These are phyloP conservation scores for Taphrina communis DNA, from an alignment of 1,139 yeast genomes.

Conservation along the genomic window DNA sequence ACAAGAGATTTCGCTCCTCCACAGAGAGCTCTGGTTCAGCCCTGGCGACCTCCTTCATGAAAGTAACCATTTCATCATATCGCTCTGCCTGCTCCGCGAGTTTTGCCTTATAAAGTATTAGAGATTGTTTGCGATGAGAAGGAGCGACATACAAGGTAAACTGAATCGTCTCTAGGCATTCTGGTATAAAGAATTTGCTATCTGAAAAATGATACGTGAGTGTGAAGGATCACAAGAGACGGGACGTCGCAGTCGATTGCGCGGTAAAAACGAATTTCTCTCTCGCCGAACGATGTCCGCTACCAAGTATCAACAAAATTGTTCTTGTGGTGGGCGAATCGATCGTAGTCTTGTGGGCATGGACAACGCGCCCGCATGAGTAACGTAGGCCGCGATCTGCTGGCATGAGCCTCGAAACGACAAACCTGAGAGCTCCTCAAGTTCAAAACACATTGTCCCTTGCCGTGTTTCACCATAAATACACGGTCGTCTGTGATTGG, in stretches of 20 bases:
- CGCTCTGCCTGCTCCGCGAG: constrained; percentile 99
- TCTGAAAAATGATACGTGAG: no score
- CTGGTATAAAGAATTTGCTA: neutral
- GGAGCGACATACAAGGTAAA: constrained; percentile 12
- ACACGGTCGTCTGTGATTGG: neutral
- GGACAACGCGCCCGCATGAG: constrained; percentile 4
- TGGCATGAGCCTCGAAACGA: constrained; percentile 2
- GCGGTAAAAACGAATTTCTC: no score
- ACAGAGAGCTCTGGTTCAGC: constrained; percentile 95
- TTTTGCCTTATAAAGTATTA: constrained; percentile 62
- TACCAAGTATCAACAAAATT: neutral
- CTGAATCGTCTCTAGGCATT: constrained; percentile 29
- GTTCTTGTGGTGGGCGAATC: neutral
- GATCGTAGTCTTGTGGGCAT: neutral
- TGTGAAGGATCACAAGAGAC: no score
- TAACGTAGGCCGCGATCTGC: constrained; percentile 18
- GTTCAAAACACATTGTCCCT: neutral
- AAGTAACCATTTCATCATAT: constrained; percentile 82
- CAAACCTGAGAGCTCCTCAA: constrained; percentile 1
- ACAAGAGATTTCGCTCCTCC: constrained; percentile 95
- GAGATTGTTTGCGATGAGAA: neutral
- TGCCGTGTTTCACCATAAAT: constrained; percentile 8
- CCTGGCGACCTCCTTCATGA: constrained; percentile 96
- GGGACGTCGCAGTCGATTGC: no score
- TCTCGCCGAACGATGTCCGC: neutral